A percentile compares a stretch with the other conserved stretches of the same genome.
These are phyloP conservation scores for Bathelium albidoporum DNA, from an alignment of 495 filamentous ascomycete species.

Conservation along the genomic window DNA sequence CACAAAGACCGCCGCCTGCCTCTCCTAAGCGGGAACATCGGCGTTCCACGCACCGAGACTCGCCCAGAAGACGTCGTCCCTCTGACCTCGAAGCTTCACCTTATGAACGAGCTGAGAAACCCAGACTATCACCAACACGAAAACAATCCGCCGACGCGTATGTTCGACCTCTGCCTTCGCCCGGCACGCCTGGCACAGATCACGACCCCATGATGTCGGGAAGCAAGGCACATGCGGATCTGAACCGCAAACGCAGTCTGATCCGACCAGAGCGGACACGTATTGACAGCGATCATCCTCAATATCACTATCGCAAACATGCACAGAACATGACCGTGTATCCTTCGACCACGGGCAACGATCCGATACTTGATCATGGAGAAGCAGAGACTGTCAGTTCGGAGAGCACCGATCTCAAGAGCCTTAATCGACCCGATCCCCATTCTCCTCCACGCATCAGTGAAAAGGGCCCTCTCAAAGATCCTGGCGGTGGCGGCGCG, in stretches of 20 bases:
- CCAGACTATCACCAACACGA: slow-evolving; percentile 24
- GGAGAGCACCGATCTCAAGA: slow-evolving; percentile 45
- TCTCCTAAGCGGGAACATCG: slow-evolving; percentile 24
- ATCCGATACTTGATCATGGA: slow-evolving; percentile 68
- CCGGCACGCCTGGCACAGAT: slow-evolving; percentile 19
- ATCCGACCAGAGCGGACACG: slow-evolving; percentile 79
- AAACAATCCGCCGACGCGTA: slow-evolving; percentile 7
- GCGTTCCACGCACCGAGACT: slow-evolving; percentile 50
- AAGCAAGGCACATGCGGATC: slow-evolving; percentile 25
- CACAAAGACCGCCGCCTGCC: slow-evolving; percentile 18
- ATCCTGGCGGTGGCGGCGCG: slow-evolving; percentile 26
- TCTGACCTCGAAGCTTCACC: slow-evolving; percentile 55
- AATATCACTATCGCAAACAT: slow-evolving; percentile 89
- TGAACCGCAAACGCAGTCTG: slow-evolving; percentile 68
- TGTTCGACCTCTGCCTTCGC: slow-evolving; percentile 21
- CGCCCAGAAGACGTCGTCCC: slow-evolving; percentile 51
- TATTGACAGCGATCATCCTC: slow-evolving; percentile 74
- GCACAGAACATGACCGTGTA: slow-evolving; percentile 78
- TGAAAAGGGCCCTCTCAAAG: slow-evolving; percentile 23
- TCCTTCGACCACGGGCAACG: slow-evolving; percentile 85
- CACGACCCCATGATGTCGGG: slow-evolving; percentile 18
- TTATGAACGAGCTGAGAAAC: slow-evolving; percentile 23
- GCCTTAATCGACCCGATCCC: slow-evolving; percentile 7
- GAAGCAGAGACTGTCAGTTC: slow-evolving; percentile 47
- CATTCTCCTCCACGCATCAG: slow-evolving; percentile 3